Percentiles rank a stretch among this genome's conserved stretches.
These are phyloP conservation scores for Actinidia arguta DNA, from an alignment of 179 eudicot genomes.

Conservation along the genomic window DNA sequence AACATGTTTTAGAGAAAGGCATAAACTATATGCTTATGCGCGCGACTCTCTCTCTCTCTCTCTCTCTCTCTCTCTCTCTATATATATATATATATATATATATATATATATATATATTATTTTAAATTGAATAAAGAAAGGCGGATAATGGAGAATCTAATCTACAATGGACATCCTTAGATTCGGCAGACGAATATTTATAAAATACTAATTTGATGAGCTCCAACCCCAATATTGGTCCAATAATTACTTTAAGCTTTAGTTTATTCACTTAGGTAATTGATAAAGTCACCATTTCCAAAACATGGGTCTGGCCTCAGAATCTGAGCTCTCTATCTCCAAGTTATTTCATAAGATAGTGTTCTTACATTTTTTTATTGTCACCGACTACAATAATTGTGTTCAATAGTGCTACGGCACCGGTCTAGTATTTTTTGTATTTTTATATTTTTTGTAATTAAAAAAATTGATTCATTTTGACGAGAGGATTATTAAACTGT, in stretches of 20 bases:
- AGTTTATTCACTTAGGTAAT: background rate
- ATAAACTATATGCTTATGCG: background rate
- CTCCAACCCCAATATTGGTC: background rate
- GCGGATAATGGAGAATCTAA: constrained; percentile 5
- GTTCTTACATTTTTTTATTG: too few relatives aligned
- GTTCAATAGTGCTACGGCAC: too few relatives aligned
- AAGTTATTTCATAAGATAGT: too few relatives aligned
- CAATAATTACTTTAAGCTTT: background rate
- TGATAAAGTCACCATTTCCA: background rate
- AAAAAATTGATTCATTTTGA: too few relatives aligned
- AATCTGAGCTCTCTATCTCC: background rate
- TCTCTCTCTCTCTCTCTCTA: too few relatives aligned
- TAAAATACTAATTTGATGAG: background rate
- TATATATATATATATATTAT: background rate
- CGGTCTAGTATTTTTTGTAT: too few relatives aligned
- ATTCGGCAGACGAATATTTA: background rate
- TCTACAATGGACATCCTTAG: background rate
- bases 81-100: background rate
- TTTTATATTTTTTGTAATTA: too few relatives aligned
- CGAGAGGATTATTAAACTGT: too few relatives aligned
- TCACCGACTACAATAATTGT: too few relatives aligned
- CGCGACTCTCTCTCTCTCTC: too few relatives aligned
- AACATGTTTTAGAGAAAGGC: background rate
- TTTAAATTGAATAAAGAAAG: background rate
- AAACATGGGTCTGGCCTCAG: constrained; percentile 17